Evolutionary conservation across 805 yeast genomes (phyloP), one percentile per base, ranked within the genome.

Genomic region (Naumovozyma dairenensis): DNA sequence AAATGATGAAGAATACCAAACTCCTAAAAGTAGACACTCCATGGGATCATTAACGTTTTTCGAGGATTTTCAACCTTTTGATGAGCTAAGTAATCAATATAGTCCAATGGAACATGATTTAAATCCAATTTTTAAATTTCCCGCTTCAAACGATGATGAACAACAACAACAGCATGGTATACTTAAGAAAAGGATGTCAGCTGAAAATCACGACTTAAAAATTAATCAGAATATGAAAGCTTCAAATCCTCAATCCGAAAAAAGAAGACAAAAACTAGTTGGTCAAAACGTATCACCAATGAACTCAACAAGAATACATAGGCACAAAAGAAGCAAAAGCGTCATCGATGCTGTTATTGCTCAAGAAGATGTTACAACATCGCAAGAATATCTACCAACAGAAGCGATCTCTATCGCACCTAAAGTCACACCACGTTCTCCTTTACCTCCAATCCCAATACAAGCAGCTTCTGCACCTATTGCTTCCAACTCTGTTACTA

Each of bases 301-400:
- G n/a, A 32, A 26, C 12, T 29, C 21, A 6, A 39, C 31, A 12
- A 28, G 33, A 6, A 30, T 39, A 2, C 58, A 55, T 32, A 37
- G 37, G n/a, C 60, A 55, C 39, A 51, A 44, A 35, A 44, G 60
- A 29, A 53, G 55, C 20, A 46, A 48, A 38, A 55, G 60, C 28
- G 33, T 51, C 9, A 54, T 50, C 29, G 44, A 40, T 27, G 40
- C 36, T 5, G 43, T 43, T 9, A 44, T 39, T 21, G n/a, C 20
- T 14, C 16, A 12, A 14, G 28, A 12, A 20, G 21, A 28, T 6
- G 28, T 25, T 18, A 14, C 22, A 21, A 27, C 17, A 3, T 14
- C n/a, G n/a, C n/a, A n/a, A n/a, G n/a, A n/a, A n/a, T 10, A 20
- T 20, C 22, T 16, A 25, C 22, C 19, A 16, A 21, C 12, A 13